phyloP scores from a whole-genome alignment of 306 rosid genomes.

The Gillenia trifoliata region DNA sequence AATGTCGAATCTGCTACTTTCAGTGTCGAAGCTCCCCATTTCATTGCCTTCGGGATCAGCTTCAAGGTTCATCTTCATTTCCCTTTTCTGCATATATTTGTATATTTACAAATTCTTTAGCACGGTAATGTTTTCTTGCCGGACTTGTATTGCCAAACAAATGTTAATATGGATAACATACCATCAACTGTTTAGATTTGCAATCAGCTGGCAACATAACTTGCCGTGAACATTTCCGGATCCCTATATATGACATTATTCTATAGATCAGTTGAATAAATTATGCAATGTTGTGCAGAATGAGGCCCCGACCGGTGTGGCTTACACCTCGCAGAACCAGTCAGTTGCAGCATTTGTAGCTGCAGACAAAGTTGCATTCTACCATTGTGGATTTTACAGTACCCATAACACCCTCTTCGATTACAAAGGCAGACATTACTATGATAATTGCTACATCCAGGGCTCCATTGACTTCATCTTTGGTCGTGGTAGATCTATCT shows the following conservation, averaged over 20 bases:
- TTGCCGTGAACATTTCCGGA: no score
- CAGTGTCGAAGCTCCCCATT: conserved; percentile 44
- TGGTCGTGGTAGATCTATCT: conserved; percentile 64
- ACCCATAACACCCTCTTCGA: conserved; percentile 93
- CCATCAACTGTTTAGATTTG: no score
- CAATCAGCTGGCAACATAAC: neutral
- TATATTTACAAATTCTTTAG: no score
- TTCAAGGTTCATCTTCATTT: conserved; percentile 46
- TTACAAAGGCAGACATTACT: conserved; percentile 85
- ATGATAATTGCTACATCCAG: conserved; percentile 63
- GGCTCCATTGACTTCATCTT: conserved; percentile 93
- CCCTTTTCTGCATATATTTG: neutral
- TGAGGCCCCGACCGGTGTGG: conserved; percentile 95
- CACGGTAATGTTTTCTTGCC: neutral
- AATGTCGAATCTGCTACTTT: conserved; percentile 71
- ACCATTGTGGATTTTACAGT: conserved; percentile 83
- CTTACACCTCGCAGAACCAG: conserved; percentile 92
- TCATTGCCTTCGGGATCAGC: conserved; percentile 80
- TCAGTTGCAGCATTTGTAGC: conserved; percentile 86
- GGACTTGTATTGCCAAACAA: neutral
- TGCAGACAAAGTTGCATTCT: conserved; percentile 71
- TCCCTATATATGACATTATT: neutral
- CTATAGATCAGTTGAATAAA: neutral
- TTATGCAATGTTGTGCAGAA: conserved; percentile 34
- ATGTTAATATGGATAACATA: neutral